These are phyloP conservation scores for Hydnomerulius pinastri DNA, from an alignment of 768 basidiomycete genomes.

Conservation along the genomic window DNA sequence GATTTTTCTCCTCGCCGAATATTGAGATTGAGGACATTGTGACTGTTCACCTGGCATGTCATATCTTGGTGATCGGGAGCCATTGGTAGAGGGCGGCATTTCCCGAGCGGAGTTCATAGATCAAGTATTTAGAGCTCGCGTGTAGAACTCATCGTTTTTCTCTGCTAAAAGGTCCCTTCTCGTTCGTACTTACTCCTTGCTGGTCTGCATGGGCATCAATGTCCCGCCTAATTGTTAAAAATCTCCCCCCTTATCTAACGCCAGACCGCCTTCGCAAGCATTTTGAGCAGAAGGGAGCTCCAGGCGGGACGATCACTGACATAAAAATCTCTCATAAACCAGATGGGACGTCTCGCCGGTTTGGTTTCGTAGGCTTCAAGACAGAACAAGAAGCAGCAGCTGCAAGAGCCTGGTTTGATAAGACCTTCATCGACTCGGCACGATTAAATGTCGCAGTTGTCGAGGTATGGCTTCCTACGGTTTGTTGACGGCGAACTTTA, in stretches of 20 bases:
- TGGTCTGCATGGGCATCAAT: constrained; percentile 36
- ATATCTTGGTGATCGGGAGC: neutral
- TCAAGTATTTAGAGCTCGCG: neutral
- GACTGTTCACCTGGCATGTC: neutral
- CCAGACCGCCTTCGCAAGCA: constrained; percentile 64
- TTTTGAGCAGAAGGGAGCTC: constrained; percentile 62
- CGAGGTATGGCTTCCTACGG: constrained; percentile 49
- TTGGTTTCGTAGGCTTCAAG: constrained; percentile 94
- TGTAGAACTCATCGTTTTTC: neutral
- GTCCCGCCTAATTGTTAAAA: constrained; percentile 86
- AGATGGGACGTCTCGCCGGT: constrained; percentile 80
- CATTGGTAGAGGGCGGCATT: constrained; percentile 13
- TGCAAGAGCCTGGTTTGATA: constrained; percentile 83
- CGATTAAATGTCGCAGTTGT: constrained; percentile 75
- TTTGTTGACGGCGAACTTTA: constrained; percentile 4
- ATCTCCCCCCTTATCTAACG: constrained; percentile 71
- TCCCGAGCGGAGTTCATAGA: constrained; percentile 26
- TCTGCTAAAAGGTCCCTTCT: neutral
- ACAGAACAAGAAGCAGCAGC: constrained; percentile 69
- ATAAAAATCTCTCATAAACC: constrained; percentile 74
- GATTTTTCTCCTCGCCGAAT: constrained; percentile 62
- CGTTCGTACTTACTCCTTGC: neutral
- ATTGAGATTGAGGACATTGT: constrained; percentile 28
- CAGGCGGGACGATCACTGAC: constrained; percentile 79
- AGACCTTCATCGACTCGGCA: constrained; percentile 79